Evolutionary conservation across 2,329 filamentous ascomycete genomes (phyloP), one percentile per base, ranked within the genome.

Genomic region (Aspergillus sp.): DNA sequence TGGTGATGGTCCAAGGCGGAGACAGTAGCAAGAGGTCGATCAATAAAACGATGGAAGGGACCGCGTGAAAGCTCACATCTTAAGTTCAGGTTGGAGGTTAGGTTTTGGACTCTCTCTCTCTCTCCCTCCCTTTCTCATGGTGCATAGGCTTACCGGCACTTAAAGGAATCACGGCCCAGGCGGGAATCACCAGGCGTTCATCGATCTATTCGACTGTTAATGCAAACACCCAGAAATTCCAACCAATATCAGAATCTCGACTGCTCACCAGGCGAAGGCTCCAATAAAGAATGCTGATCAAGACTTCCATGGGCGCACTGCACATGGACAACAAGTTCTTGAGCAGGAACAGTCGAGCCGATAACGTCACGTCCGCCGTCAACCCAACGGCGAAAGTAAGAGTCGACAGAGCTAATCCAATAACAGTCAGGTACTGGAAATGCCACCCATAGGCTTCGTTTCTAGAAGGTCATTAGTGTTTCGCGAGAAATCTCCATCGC

Each of bases 371-470:
- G 72, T 88, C 86, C 39, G 85, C 83, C 47, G 85, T 65, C 2
- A 87, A 74, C 39, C 78, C 86, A 57, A 79, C 69, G 22, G 73
- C 58, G 72, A 87, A 87, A 36, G 85, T 85, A 49, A 80, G 39
- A 2, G 84, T 84, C 1, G 84, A 79, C 53, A 87, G 73, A 5
- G 79, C 74, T 6, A 87, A 78, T 49, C 85, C 86, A 66, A 88
- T 82, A 65, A 87, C 85, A 60, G 86, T 88, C 22, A 88, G 77
- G 68, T 85, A 87, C 74, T 87, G 85, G 61, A 88, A 81, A 69
- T 88, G 85, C 85, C 85, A 87, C 65, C 86, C 86, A 71, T 85
- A 87, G 39, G 84, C 82, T 14, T 84, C 77, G 64, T 84, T 86
- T 47, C 80, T 85, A 59, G 16, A 50, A 62, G 53, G 56, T 20